These are phyloP conservation scores for Pseudonectria buxi DNA, from an alignment of 2,329 filamentous ascomycete species.

Conservation along the genomic window DNA sequence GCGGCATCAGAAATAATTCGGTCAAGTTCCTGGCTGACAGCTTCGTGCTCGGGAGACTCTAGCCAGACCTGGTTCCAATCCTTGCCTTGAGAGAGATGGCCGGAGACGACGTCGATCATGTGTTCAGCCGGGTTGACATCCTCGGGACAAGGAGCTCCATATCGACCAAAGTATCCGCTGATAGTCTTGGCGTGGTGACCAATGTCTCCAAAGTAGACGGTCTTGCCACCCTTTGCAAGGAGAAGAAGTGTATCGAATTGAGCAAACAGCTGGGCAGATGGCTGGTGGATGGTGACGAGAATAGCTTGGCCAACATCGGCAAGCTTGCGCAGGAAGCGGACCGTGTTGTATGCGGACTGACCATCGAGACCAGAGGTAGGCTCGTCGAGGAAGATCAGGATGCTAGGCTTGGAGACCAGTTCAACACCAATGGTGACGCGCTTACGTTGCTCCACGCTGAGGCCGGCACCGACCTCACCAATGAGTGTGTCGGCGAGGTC, in stretches of 20 bases:
- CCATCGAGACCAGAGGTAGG: constrained; percentile 62
- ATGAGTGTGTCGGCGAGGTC: constrained; percentile 44
- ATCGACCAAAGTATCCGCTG: constrained; percentile 57
- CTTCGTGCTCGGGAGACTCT: constrained; percentile 52
- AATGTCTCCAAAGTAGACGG: constrained; percentile 62
- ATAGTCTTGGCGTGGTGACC: constrained; percentile 49
- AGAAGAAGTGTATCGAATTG: constrained; percentile 61
- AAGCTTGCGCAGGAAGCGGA: constrained; percentile 60
- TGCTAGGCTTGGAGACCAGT: constrained; percentile 53
- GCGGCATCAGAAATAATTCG: constrained; percentile 51
- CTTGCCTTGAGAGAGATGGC: constrained; percentile 36
- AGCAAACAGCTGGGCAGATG: constrained; percentile 58
- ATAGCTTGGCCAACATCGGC: constrained; percentile 61
- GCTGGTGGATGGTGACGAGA: constrained; percentile 65
- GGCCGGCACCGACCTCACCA: constrained; percentile 41
- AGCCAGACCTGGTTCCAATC: constrained; percentile 69
- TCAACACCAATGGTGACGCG: constrained; percentile 56
- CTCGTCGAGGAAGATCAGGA: constrained; percentile 56
- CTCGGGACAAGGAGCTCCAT: constrained; percentile 55
- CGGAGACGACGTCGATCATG: constrained; percentile 59
- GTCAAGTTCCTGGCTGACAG: constrained; percentile 56
- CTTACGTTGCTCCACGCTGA: constrained; percentile 49
- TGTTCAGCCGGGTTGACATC: constrained; percentile 68
- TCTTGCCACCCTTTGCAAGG: constrained; percentile 57
- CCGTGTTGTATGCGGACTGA: constrained; percentile 58